Conservation (phyloP, 2,329 filamentous ascomycete genomes). For the Exophiala sideris region DNA sequence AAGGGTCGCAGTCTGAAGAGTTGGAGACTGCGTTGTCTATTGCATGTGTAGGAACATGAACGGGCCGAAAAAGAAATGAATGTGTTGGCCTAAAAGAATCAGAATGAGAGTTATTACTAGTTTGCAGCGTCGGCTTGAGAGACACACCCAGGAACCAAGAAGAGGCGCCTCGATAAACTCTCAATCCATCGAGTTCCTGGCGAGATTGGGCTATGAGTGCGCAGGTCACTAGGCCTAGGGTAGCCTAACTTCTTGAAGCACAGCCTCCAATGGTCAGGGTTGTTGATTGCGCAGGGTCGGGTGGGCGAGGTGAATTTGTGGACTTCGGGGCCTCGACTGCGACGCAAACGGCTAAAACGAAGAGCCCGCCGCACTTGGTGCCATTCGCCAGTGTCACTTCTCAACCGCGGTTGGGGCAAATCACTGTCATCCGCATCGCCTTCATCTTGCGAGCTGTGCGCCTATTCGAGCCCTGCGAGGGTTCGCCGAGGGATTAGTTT, state of each 20-base stretch:
- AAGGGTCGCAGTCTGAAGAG: background rate
- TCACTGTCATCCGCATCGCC: too few relatives aligned
- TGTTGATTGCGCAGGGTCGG: too few relatives aligned
- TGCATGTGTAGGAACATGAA: background rate
- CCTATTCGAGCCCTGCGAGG: too few relatives aligned
- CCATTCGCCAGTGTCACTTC: too few relatives aligned
- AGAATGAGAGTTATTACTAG: background rate
- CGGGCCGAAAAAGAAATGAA: background rate
- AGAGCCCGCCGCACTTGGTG: too few relatives aligned
- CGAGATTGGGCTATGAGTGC: background rate
- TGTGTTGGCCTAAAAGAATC: background rate
- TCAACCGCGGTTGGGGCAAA: too few relatives aligned
- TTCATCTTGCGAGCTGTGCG: too few relatives aligned
- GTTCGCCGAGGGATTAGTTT: too few relatives aligned
- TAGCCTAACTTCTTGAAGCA: background rate
- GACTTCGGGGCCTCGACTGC: too few relatives aligned
- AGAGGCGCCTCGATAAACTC: background rate
- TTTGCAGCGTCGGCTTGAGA: background rate
- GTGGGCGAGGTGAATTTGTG: too few relatives aligned
- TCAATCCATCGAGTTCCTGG: background rate
- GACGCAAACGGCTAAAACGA: too few relatives aligned
- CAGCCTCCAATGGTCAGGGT: background rate
- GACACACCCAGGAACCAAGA: background rate
- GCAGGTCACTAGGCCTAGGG: background rate
- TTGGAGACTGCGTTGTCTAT: background rate